Percentiles rank a stretch among this genome's conserved stretches.
These are phyloP conservation scores for Knoxia roxburghii DNA, from an alignment of 257 asterid species.

Conservation along the genomic window DNA sequence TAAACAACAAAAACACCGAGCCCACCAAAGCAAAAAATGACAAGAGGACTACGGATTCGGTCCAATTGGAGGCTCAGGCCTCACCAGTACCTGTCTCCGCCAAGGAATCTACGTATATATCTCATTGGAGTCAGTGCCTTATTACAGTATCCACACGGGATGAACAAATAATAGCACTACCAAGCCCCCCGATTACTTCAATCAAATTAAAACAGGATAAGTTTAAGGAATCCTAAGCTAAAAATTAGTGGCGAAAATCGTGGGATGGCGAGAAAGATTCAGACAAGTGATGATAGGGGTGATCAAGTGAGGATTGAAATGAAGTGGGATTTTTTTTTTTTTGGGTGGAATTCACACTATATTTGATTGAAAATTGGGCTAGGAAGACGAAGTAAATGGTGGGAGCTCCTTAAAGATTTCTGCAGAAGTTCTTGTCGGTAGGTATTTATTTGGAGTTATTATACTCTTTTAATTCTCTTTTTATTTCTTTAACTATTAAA, in stretches of 20 bases:
- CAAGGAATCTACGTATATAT: constrained; percentile 2
- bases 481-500: background rate
- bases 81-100: constrained; percentile 9
- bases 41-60: background rate
- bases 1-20: constrained; percentile 5
- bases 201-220: background rate
- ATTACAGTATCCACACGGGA: constrained; percentile 33
- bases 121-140: constrained; percentile 34
- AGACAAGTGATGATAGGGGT: constrained; percentile 20
- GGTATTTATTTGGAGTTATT: background rate
- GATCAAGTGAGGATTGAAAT: background rate
- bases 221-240: background rate
- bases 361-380: background rate
- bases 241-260: constrained; percentile 26
- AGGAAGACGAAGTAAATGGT: background rate
- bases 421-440: constrained; percentile 13
- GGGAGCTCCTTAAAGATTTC: background rate
- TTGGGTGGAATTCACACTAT: background rate
- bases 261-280: constrained; percentile 21
- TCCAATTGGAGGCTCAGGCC: constrained; percentile 2
- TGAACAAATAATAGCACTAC: constrained; percentile 27
- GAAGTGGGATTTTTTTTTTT: background rate
- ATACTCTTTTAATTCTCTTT: background rate
- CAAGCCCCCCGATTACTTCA: background rate
- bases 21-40: background rate